These are phyloP conservation scores for Abortiporus biennis DNA, from an alignment of 1,284 basidiomycete genomes.

Conservation along the genomic window DNA sequence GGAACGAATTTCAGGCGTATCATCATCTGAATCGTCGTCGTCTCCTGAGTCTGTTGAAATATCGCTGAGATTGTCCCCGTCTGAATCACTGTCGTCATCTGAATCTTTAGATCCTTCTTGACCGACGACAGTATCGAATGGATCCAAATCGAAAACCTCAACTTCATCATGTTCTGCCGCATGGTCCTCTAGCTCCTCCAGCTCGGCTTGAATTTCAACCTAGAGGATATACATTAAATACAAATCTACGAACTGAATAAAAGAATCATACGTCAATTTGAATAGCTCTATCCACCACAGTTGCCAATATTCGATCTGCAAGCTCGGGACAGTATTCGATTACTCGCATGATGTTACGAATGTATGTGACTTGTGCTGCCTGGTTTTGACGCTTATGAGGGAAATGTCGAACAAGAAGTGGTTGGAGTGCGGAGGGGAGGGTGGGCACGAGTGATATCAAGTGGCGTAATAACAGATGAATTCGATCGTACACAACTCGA, in stretches of 20 bases:
- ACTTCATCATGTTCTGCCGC: conserved; percentile 53
- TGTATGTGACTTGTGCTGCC: conserved; percentile 82
- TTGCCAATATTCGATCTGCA: conserved; percentile 77
- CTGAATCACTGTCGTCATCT: conserved; percentile 47
- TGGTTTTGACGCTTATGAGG: conserved; percentile 91
- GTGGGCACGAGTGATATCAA: conserved; percentile 89
- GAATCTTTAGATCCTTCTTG: conserved; percentile 61
- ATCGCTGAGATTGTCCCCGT: conserved; percentile 51
- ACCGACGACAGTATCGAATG: conserved; percentile 77
- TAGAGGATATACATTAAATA: conserved; percentile 25
- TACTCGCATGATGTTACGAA: conserved; percentile 84
- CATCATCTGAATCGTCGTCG: conserved; percentile 38
- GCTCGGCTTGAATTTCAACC: conserved; percentile 96
- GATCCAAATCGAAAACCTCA: conserved; percentile 73
- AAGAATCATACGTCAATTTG: conserved; percentile 81
- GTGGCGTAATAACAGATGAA: conserved; percentile 83
- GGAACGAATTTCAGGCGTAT: conserved; percentile 36
- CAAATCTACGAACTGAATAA: background rate
- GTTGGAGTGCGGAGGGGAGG: conserved; percentile 79
- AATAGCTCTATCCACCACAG: conserved; percentile 87
- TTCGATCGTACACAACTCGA: conserved; percentile 78
- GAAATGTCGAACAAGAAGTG: conserved; percentile 79
- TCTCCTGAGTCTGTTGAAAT: conserved; percentile 61
- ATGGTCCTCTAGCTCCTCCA: conserved; percentile 86
- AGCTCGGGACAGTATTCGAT: conserved; percentile 90